A percentile compares a stretch with the other conserved stretches of the same genome.
phyloP scores from a whole-genome alignment of 2,329 filamentous ascomycete genomes.

The Colletotrichum limetticola region DNA sequence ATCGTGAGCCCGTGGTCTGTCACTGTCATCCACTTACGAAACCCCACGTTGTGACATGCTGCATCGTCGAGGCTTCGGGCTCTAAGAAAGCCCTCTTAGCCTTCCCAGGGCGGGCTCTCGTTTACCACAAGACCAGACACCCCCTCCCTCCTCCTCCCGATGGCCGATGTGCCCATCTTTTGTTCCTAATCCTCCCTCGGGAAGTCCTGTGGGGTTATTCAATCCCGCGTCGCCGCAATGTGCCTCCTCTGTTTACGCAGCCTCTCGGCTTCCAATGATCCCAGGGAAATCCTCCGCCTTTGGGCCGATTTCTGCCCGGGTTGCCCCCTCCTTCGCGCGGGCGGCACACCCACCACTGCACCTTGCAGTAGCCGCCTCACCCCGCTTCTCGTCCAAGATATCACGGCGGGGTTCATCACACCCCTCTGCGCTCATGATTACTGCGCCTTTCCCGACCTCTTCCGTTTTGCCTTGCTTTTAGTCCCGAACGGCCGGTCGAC shows the following conservation, averaged over 20 bases:
- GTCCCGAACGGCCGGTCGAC: slow-evolving; percentile 29
- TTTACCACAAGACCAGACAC: no score
- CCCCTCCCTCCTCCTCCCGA: not conserved
- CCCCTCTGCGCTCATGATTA: not conserved
- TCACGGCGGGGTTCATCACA: slow-evolving; percentile 31
- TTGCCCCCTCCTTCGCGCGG: slow-evolving; percentile 13
- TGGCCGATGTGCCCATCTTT: slow-evolving; percentile 1
- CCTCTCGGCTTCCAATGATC: slow-evolving; percentile 21
- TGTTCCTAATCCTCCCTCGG: not conserved
- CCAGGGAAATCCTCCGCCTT: slow-evolving; percentile 30
- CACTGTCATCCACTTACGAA: slow-evolving; percentile 24
- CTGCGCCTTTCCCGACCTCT: slow-evolving; percentile 32
- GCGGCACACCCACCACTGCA: slow-evolving; percentile 21
- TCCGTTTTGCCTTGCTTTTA: slow-evolving; percentile 9
- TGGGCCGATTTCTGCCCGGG: slow-evolving; percentile 29
- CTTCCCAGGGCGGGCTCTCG: not conserved
- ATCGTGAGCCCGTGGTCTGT: slow-evolving; percentile 26
- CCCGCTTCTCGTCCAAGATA: slow-evolving; percentile 34
- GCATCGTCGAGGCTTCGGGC: slow-evolving; percentile 29
- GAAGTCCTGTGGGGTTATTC: slow-evolving; percentile 24
- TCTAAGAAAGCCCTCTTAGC: slow-evolving; percentile 15
- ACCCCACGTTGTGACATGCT: slow-evolving; percentile 33
- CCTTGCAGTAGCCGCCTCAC: slow-evolving; percentile 25
- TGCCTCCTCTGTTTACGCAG: not conserved
- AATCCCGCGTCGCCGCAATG: slow-evolving; percentile 17